Base-by-base conservation (phyloP, 495 filamentous ascomycete species). In the Neurospora sp. region DNA sequence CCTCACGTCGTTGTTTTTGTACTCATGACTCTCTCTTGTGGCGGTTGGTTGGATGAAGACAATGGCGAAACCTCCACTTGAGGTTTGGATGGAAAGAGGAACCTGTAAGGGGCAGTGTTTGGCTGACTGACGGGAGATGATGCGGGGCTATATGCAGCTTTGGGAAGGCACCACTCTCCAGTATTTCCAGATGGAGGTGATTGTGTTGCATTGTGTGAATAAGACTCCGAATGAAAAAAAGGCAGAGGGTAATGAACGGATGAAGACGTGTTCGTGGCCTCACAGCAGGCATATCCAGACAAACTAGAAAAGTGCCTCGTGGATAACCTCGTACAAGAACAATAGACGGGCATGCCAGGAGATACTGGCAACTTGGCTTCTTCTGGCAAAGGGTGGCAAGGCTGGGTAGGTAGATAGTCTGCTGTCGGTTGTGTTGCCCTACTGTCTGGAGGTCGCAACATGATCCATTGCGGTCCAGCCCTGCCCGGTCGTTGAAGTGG, bases 121-220 rank as follows among this genome's bases (percentile, higher is more conserved):
- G 20, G 35, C 38, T 41, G 41, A 37, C 69, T 27, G 69, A n/a
- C n/a, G n/a, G n/a, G n/a, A 71, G 37, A 69, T 40, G 65, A 69
- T 72, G 74, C 70, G 72, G 72, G 72, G 74, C 70, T 73, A 72
- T 18, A 75, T 77, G 74, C 72, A 77, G 76, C 27, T 14, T 61
- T 31, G 53, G 22, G 45, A 53, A 53, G 45, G 45, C 9, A 61
- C 53, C 53, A 61, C 12, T 61, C 48, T 31, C 53, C 22, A 31
- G 10, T 35, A 37, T 61, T 61, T 18, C 27, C 53, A 61, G 4
- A 14, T 61, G 53, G 27, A 8, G 16, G 16, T 8, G 27, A 61
- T 18, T 16, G 22, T 35, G 27, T 14, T 61, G 5, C 22, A 31
- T 18, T 2, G 9, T 35, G 53, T 7, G 1, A 27, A 59, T 1